Conservation (phyloP, 352 stramenopile species). For the Plasmopara halstedii region DNA sequence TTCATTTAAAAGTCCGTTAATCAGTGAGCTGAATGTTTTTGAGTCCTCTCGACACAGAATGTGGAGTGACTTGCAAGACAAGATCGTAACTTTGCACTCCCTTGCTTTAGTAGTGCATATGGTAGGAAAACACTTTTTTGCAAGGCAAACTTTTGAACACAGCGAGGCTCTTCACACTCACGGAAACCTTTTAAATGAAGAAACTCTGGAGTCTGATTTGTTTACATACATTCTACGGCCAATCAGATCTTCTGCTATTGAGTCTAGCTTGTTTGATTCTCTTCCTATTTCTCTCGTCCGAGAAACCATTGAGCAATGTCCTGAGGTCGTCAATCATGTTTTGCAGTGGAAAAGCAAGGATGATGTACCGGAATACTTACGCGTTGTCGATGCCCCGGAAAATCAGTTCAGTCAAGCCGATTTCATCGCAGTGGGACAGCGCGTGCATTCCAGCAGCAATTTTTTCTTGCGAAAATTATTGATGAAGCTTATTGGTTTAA, state of each 20-base stretch:
- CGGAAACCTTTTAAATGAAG: slow-evolving; percentile 31
- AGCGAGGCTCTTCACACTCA: not conserved
- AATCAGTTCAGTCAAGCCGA: not conserved
- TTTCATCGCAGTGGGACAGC: not conserved
- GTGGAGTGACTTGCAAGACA: slow-evolving; percentile 52
- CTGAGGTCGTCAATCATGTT: slow-evolving; percentile 71
- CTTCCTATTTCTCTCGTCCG: slow-evolving; percentile 65
- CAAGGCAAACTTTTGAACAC: slow-evolving; percentile 7
- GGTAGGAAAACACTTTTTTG: slow-evolving; percentile 49
- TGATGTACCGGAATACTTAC: slow-evolving; percentile 44
- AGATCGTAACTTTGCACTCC: slow-evolving; percentile 46
- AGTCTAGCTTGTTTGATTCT: slow-evolving; percentile 68
- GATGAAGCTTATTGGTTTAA: slow-evolving; percentile 15
- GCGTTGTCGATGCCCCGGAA: slow-evolving; percentile 20
- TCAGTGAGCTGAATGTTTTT: slow-evolving; percentile 23
- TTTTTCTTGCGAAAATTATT: slow-evolving; percentile 27
- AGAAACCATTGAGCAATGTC: slow-evolving; percentile 71
- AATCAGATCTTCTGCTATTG: slow-evolving; percentile 70
- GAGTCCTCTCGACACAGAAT: slow-evolving; percentile 33
- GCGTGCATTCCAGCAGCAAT: slow-evolving; percentile 8
- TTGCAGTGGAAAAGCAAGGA: slow-evolving; percentile 66
- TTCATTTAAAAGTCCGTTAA: not conserved
- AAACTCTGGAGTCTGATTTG: slow-evolving; percentile 51
- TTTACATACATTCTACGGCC: slow-evolving; percentile 77
- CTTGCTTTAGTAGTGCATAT: slow-evolving; percentile 50